Evolutionary conservation across 116 monocot species (phyloP).

Genomic region (Iris pallida): DNA sequence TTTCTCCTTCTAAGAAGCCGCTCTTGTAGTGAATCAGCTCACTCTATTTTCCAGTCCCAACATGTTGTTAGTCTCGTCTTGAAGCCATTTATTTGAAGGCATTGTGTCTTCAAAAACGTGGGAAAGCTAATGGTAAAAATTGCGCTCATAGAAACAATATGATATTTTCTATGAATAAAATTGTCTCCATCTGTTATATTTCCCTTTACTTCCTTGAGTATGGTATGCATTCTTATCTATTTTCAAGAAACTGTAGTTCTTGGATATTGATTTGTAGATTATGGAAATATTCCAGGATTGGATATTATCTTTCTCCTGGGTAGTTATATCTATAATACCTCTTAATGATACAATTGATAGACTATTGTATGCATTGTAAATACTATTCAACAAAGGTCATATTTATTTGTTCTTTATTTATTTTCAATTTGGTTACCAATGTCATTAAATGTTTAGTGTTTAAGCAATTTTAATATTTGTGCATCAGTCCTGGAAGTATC

Average conservation of each 20-base stretch:
- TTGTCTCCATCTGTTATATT: too few species aligned
- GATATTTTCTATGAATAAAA: too few species aligned
- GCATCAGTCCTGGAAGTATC: constrained; percentile 86
- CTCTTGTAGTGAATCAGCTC: constrained; percentile 37
- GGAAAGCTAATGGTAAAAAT: constrained; percentile 65
- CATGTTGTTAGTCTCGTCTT: constrained; percentile 84
- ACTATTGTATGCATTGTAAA: constrained; percentile 64
- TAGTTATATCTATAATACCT: constrained; percentile 96
- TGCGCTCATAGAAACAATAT: too few species aligned
- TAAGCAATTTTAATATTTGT: constrained; percentile 11
- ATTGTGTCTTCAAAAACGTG: constrained; percentile 78
- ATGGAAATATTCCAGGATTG: constrained; percentile 84
- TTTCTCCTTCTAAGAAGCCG: constrained; percentile 37
- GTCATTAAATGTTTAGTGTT: constrained; percentile 6
- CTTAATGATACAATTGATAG: constrained; percentile 89
- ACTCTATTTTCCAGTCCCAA: constrained; percentile 37
- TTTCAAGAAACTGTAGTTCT: too few species aligned
- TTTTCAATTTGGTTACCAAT: background rate
- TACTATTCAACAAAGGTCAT: constrained; percentile 9
- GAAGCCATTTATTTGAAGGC: constrained; percentile 96
- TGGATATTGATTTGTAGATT: too few species aligned
- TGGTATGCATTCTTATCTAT: too few species aligned
- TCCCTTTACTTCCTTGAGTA: too few species aligned
- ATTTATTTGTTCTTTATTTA: background rate
- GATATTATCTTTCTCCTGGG: constrained; percentile 98